These are phyloP conservation scores for Tricholoma terreum DNA, from an alignment of 768 basidiomycete genomes.

Conservation along the genomic window DNA sequence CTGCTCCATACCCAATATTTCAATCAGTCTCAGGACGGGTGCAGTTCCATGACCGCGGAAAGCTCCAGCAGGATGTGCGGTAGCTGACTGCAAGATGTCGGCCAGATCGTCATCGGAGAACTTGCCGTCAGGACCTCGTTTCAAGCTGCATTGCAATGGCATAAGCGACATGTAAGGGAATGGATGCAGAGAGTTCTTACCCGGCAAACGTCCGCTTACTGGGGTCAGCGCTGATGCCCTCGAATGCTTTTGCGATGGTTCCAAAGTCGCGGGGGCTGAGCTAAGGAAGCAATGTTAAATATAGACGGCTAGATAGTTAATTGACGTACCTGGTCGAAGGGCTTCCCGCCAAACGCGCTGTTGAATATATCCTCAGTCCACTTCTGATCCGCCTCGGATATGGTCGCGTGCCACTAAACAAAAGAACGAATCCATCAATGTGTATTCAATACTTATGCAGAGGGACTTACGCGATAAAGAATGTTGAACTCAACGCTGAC, in stretches of 20 bases:
- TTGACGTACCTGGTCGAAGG: constrained; percentile 32
- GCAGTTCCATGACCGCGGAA: constrained; percentile 49
- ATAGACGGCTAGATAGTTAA: neutral
- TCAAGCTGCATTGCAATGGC: constrained; percentile 29
- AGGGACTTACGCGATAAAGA: constrained; percentile 37
- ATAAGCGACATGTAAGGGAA: neutral
- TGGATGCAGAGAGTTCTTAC: constrained; percentile 23
- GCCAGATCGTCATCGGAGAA: constrained; percentile 55
- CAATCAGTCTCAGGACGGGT: constrained; percentile 43
- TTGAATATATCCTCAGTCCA: constrained; percentile 51
- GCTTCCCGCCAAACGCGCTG: constrained; percentile 34
- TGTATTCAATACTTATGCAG: neutral
- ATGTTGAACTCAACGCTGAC: constrained; percentile 67
- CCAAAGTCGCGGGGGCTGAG: constrained; percentile 26
- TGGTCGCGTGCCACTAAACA: constrained; percentile 55
- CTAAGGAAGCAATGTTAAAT: constrained; percentile 3
- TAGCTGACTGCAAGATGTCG: constrained; percentile 43
- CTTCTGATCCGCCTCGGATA: constrained; percentile 44
- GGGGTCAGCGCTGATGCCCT: constrained; percentile 18
- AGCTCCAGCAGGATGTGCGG: constrained; percentile 41
- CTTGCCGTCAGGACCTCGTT: constrained; percentile 40
- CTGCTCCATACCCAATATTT: constrained; percentile 54
- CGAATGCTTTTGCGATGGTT: constrained; percentile 15
- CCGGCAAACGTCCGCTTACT: constrained; percentile 45
- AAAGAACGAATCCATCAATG: neutral